A percentile compares a stretch with the other conserved stretches of the same genome.
These are phyloP conservation scores for Penicillium sp. DNA, from an alignment of 2,329 filamentous ascomycete species.

Conservation along the genomic window DNA sequence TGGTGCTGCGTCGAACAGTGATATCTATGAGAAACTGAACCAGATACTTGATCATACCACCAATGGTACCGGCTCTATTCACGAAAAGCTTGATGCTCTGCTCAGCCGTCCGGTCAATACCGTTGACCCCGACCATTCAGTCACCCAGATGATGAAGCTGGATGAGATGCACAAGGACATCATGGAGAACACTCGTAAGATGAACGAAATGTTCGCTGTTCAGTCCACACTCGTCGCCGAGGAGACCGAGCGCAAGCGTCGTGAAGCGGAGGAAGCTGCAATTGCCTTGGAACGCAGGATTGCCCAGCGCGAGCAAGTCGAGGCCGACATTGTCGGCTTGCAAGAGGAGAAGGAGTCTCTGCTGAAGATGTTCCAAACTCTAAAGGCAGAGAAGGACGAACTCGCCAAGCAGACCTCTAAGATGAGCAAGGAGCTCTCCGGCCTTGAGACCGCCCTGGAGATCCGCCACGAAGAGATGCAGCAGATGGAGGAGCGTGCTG, in stretches of 20 bases:
- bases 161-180: slow-evolving; percentile 89
- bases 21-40: slow-evolving; percentile 60
- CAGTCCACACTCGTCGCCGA: slow-evolving; percentile 59
- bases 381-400: slow-evolving; percentile 59
- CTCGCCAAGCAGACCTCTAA: slow-evolving; percentile 75
- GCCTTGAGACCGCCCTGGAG: slow-evolving; percentile 83
- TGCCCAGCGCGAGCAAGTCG: slow-evolving; percentile 63
- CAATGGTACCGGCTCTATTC: slow-evolving; percentile 29
- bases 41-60: slow-evolving; percentile 42
- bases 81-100: slow-evolving; percentile 36
- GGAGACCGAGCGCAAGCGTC: slow-evolving; percentile 75
- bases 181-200: slow-evolving; percentile 76
- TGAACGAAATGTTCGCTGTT: slow-evolving; percentile 65
- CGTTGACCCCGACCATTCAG: slow-evolving; percentile 65
- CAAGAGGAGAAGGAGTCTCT: slow-evolving; percentile 63
- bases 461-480: slow-evolving; percentile 89
- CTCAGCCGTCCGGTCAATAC: slow-evolving; percentile 56
- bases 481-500: slow-evolving; percentile 85
- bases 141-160: slow-evolving; percentile 74
- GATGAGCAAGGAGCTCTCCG: slow-evolving; percentile 81
- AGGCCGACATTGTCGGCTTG: slow-evolving; percentile 51
- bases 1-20: slow-evolving; percentile 31
- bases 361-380: slow-evolving; percentile 53
- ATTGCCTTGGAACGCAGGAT: slow-evolving; percentile 76
- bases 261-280: slow-evolving; percentile 74